Percentiles rank a stretch among this genome's conserved stretches.
These are phyloP conservation scores for Aquilaria sinensis DNA, from an alignment of 345 rosid species.

Conservation along the genomic window DNA sequence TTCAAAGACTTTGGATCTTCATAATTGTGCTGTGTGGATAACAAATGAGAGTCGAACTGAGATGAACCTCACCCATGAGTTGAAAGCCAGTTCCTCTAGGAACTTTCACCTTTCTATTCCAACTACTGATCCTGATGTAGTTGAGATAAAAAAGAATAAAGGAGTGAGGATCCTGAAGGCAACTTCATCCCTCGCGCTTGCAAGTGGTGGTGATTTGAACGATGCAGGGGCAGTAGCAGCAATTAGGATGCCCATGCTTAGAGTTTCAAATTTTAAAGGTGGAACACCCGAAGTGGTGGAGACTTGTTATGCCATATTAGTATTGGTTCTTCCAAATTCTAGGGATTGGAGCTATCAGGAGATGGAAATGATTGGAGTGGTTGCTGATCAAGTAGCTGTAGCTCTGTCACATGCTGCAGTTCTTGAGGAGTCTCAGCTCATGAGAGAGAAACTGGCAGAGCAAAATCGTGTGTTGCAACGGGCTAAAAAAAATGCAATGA, in stretches of 20 bases:
- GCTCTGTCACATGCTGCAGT: constrained; percentile 96
- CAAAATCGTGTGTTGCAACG: constrained; percentile 72
- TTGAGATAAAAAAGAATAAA: constrained; percentile 49
- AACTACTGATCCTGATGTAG: constrained; percentile 51
- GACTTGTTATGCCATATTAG: constrained; percentile 73
- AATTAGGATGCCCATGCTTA: constrained; percentile 89
- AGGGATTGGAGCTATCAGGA: constrained; percentile 64
- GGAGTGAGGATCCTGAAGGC: constrained; percentile 60
- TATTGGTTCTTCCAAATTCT: constrained; percentile 68
- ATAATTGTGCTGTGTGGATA: constrained; percentile 93
- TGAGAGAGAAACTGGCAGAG: constrained; percentile 77
- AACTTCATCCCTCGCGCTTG: constrained; percentile 61
- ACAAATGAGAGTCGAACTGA: constrained; percentile 66
- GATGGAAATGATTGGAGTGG: constrained; percentile 85
- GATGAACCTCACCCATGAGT: constrained; percentile 76
- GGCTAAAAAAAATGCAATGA: constrained; percentile 80
- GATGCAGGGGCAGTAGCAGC: constrained; percentile 82
- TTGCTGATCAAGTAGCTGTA: constrained; percentile 98
- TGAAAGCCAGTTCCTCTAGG: constrained; percentile 35
- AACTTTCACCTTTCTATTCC: constrained; percentile 31
- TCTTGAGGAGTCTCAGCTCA: constrained; percentile 85
- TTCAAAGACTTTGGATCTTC: constrained; percentile 78
- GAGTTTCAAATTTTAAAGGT: constrained; percentile 76
- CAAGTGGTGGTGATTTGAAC: constrained; percentile 52
- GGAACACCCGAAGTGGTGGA: constrained; percentile 82